Base-by-base conservation (phyloP, 129 eudicot species). In the Tanacetum coccineum region DNA sequence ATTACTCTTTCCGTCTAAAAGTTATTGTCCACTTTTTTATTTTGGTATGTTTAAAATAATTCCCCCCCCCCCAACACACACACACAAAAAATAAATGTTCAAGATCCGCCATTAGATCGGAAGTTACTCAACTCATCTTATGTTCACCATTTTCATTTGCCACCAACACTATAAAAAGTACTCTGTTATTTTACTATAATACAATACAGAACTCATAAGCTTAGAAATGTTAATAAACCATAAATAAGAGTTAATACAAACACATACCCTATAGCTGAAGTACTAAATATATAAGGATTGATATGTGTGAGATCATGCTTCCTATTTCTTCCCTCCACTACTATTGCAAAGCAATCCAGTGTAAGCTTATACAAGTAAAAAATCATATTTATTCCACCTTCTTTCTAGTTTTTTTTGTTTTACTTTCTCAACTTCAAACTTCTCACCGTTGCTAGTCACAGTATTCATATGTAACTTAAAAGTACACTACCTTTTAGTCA, bases 391-490 rank as follows among this genome's bases (percentile, higher is more conserved):
- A 32, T 17, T 11, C 26, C 40, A 20, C n/a, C 62, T 56, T 4
- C 21, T 64, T 20, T 20, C 36, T 13, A 44, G 9, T n/a, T 20
- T 11, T 46, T 47, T 49, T 64, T 13, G 19, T 64, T 64, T 45
- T 47, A 64, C 8, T 65, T 66, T 66, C 45, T 48, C 45, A 49
- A 49, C 25, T 20, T 68, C 54, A 53, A 54, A 68, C 10, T 20
- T 40, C 2, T 45, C 22, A 13, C 21, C 53, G 55, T 52, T 39
- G 13, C 42, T 53, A 5, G 32, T 1, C 62, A 51, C 20, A 2
- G 18, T 17, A 51, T 51, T 36, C 10, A 36, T 36, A 9, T 6
- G 2, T 36, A 36, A 6, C 42, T 36, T 36, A 36, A 36, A 2
- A 6, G 42, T 36, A 36, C 42, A 36, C 42, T 7, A 7, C 42